phyloP scores from a whole-genome alignment of 768 basidiomycete genomes.

The Naganishia vishniacii region DNA sequence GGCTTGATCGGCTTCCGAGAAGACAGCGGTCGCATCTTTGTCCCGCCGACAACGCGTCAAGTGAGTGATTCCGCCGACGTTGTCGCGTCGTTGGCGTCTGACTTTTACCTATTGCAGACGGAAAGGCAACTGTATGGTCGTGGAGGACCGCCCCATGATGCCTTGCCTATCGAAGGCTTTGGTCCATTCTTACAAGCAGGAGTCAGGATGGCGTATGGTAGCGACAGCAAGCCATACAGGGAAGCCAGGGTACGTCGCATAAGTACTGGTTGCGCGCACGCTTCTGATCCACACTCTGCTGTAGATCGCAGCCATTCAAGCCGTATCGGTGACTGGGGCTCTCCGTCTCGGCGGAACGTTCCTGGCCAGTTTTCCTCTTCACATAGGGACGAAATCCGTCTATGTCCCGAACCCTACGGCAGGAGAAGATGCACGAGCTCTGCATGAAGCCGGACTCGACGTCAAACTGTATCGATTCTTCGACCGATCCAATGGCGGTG shows the following conservation, averaged over 20 bases:
- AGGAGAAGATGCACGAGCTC: slow-evolving; percentile 37
- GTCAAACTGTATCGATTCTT: slow-evolving; percentile 38
- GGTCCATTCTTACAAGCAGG: slow-evolving; percentile 38
- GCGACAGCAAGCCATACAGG: slow-evolving; percentile 36
- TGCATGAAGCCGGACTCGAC: slow-evolving; percentile 44
- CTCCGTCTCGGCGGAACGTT: slow-evolving; percentile 42
- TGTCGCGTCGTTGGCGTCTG: background rate
- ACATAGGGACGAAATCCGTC: slow-evolving; percentile 29
- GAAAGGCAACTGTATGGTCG: slow-evolving; percentile 39
- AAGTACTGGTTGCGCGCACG: background rate
- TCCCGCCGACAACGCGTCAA: slow-evolving; percentile 45
- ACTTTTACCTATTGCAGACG: slow-evolving; percentile 13
- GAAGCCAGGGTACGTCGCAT: slow-evolving; percentile 50
- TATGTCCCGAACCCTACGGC: slow-evolving; percentile 43
- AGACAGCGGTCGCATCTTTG: slow-evolving; percentile 43
- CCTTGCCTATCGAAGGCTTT: slow-evolving; percentile 41
- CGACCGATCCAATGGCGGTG: slow-evolving; percentile 37
- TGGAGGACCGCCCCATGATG: slow-evolving; percentile 30
- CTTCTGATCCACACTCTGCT: background rate
- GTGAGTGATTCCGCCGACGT: slow-evolving; percentile 3
- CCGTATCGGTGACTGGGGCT: slow-evolving; percentile 39
- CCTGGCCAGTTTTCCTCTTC: slow-evolving; percentile 35
- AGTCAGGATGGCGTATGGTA: slow-evolving; percentile 41
- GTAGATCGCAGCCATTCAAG: slow-evolving; percentile 42
- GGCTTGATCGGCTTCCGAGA: slow-evolving; percentile 45